Base-by-base conservation (phyloP, 441 rosid genomes). In the Populus tomentosa region DNA sequence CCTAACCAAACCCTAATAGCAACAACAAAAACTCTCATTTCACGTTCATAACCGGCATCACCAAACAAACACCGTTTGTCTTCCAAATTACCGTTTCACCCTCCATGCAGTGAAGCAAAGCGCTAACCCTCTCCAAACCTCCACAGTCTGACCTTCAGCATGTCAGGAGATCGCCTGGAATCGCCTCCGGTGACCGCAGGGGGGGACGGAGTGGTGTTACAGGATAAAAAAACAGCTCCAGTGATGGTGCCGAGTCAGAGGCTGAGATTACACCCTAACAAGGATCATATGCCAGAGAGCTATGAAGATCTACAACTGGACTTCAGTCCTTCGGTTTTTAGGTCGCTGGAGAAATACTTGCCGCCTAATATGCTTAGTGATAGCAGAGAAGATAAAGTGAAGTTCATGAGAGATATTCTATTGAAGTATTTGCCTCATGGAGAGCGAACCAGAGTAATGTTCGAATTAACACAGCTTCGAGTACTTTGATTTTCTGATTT, bases 341-440 rank as follows among this genome's bases (percentile, higher is more conserved):
- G 88, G 74, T 84, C 92, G 10, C 74, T 93, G 65, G 98, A 93
- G 87, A 84, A 87, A 77, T 90, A 93, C 87, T 81, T 91, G 88
- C 96, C 98, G 0, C 93, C 91, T 7, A 69, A 65, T 78, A 84
- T 93, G 90, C 88, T 93, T 3, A 77, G 72, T 10, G 80, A 84
- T 3, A 67, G 71, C 23, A 82, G 92, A 70, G 94, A 91, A 32
- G 90, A 91, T 24, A 93, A 91, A 83, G 86, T 85, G 24, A 90
- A 87, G 86, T 91, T 93, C 90, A 93, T 93, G 96, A 88, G 88
- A 69, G 94, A 91, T 66, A 93, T 93, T 88, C 87, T 93, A 70
- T 82, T 89, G 73, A 89, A 90, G 76, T 90, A 91, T 77, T 86
- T 87, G 85, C 98, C 98, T 8, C 89, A 81, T 66, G 96, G 87